These are phyloP conservation scores for Chlorella ohadii DNA, from an alignment of 139 green algal species.

Conservation along the genomic window DNA sequence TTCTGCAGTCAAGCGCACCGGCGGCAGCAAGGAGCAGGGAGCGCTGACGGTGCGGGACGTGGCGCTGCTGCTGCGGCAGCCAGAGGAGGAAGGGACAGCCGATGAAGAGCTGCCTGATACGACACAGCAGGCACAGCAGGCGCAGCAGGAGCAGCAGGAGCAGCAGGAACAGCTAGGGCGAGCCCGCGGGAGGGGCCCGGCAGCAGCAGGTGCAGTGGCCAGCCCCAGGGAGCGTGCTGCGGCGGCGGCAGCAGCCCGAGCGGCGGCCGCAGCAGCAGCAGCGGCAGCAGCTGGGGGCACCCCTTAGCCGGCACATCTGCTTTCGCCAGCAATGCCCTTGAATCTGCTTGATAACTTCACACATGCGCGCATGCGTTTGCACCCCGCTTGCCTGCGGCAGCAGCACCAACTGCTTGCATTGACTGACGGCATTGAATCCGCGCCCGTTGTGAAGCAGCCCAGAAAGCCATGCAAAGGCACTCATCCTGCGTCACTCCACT, in stretches of 20 bases:
- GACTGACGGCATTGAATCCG: too few relatives aligned
- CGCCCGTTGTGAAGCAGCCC: too few relatives aligned
- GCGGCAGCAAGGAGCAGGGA: not conserved
- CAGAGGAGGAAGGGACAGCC: not conserved
- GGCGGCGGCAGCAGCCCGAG: not conserved
- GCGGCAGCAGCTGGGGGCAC: not conserved
- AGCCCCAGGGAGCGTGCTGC: not conserved
- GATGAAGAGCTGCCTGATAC: not conserved
- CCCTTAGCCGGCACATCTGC: too few relatives aligned
- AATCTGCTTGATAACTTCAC: too few relatives aligned
- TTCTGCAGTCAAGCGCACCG: not conserved
- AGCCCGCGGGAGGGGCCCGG: too few relatives aligned
- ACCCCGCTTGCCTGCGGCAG: too few relatives aligned
- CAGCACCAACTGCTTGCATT: too few relatives aligned
- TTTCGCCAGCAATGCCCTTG: too few relatives aligned
- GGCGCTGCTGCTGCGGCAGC: conserved; percentile 30
- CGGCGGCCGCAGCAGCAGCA: not conserved
- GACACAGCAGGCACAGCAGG: not conserved
- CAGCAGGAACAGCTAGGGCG: not conserved
- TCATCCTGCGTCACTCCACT: too few relatives aligned
- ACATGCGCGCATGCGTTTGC: too few relatives aligned
- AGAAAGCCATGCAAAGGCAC: too few relatives aligned
- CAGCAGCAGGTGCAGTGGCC: not conserved
- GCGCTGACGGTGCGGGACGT: conserved; percentile 42
- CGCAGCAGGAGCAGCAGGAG: conserved; percentile 8